These are phyloP conservation scores for Aotearoamyces nothofagi DNA, from an alignment of 2,329 filamentous ascomycete genomes.

Conservation along the genomic window DNA sequence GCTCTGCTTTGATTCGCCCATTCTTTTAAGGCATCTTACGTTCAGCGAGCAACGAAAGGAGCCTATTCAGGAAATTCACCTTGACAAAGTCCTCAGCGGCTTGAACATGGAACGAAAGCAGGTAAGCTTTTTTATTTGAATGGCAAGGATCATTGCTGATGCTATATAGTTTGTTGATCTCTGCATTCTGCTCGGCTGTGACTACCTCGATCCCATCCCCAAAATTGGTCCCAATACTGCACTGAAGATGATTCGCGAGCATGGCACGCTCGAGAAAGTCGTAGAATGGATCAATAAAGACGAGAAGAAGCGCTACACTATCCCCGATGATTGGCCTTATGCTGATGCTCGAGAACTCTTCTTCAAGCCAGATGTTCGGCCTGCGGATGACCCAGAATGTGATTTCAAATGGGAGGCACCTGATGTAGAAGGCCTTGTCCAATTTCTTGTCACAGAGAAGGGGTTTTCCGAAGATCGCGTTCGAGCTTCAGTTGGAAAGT, in stretches of 20 bases:
- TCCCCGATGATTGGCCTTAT: slow-evolving; percentile 97
- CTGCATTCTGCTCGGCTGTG: slow-evolving; percentile 92
- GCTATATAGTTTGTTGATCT: slow-evolving; percentile 51
- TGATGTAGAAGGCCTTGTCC: slow-evolving; percentile 75
- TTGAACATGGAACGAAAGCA: slow-evolving; percentile 77
- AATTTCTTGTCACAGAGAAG: slow-evolving; percentile 86
- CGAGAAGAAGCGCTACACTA: slow-evolving; percentile 61
- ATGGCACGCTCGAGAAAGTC: slow-evolving; percentile 76
- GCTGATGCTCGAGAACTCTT: slow-evolving; percentile 84
- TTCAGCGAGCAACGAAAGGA: slow-evolving; percentile 97
- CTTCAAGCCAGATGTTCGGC: slow-evolving; percentile 75
- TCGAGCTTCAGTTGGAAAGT: slow-evolving; percentile 56
- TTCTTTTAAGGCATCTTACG: slow-evolving; percentile 81
- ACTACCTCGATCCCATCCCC: slow-evolving; percentile 93
- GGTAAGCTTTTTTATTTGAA: slow-evolving; percentile 29
- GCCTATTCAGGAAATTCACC: slow-evolving; percentile 86
- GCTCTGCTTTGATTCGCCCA: slow-evolving; percentile 83
- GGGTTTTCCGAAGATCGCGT: slow-evolving; percentile 95
- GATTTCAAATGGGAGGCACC: slow-evolving; percentile 98
- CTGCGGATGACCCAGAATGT: slow-evolving; percentile 71
- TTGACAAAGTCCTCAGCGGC: slow-evolving; percentile 76
- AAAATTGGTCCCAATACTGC: slow-evolving; percentile 88
- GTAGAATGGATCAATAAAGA: slow-evolving; percentile 67
- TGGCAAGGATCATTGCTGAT: not conserved
- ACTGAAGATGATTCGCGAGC: slow-evolving; percentile 84